These are phyloP conservation scores for Pseudogymnoascus sp. DNA, from an alignment of 2,329 filamentous ascomycete species.

Conservation along the genomic window DNA sequence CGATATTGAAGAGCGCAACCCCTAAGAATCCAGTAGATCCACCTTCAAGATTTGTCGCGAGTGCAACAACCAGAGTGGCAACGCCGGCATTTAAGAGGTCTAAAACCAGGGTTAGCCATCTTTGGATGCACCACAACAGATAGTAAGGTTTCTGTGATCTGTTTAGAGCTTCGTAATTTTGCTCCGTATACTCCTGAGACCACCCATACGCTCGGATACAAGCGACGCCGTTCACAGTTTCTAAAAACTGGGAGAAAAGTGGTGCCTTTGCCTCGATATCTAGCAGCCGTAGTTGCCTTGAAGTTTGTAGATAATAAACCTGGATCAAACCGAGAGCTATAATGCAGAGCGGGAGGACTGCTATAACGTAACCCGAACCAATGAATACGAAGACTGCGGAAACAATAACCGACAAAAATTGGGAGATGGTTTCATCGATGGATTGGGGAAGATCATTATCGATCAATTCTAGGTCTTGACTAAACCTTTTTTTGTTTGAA, in stretches of 20 bases:
- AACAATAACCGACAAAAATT: not conserved
- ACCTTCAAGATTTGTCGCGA: slow-evolving; percentile 15
- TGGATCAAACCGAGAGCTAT: slow-evolving; percentile 20
- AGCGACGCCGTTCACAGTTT: slow-evolving; percentile 33
- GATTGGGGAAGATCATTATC: slow-evolving; percentile 21
- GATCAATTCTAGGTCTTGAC: slow-evolving; percentile 32
- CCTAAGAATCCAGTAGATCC: slow-evolving; percentile 30
- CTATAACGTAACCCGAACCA: not conserved
- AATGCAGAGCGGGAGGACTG: not conserved
- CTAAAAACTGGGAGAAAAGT: slow-evolving; percentile 36
- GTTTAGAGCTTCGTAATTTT: slow-evolving; percentile 22
- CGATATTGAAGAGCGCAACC: slow-evolving; percentile 35
- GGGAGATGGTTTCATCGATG: not conserved
- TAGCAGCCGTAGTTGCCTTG: slow-evolving; percentile 36
- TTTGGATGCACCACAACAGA: slow-evolving; percentile 35
- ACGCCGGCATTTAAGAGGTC: slow-evolving; percentile 23
- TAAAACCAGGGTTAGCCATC: slow-evolving; percentile 36
- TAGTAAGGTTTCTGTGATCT: slow-evolving; percentile 39
- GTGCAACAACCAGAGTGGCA: slow-evolving; percentile 30
- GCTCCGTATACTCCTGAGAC: slow-evolving; percentile 30
- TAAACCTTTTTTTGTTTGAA: slow-evolving; percentile 28
- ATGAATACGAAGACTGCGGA: not conserved
- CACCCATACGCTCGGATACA: slow-evolving; percentile 38
- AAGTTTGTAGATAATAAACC: slow-evolving; percentile 36
- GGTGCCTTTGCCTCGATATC: slow-evolving; percentile 35